Percentiles rank a stretch among this genome's conserved stretches.
phyloP scores from a whole-genome alignment of 164 flowering plant species.

The Paratinospora sagittata region DNA sequence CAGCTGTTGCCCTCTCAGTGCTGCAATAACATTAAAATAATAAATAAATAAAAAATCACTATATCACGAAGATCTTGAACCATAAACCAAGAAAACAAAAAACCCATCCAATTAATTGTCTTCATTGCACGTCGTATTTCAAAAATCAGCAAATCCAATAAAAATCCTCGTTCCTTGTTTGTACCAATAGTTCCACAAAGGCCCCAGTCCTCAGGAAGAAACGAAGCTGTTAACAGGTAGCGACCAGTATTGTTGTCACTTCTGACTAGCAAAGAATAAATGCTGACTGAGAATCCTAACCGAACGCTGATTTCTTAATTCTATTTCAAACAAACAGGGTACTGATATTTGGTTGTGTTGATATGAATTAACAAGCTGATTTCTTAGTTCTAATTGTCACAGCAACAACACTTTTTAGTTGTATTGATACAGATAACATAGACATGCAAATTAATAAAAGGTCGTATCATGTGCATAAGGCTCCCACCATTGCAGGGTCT shows the following conservation, averaged over 20 bases:
- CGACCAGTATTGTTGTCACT: neutral
- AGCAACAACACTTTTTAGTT: no score
- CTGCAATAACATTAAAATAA: conserved; percentile 30
- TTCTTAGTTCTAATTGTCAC: no score
- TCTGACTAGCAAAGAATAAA: neutral
- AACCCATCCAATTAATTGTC: neutral
- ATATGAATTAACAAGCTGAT: no score
- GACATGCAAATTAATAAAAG: neutral
- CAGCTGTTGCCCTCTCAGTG: conserved; percentile 88
- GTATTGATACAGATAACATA: neutral
- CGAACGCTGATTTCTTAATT: neutral
- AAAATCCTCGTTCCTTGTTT: no score
- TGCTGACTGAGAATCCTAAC: neutral
- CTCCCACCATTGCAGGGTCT: no score
- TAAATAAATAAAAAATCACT: neutral
- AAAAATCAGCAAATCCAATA: neutral
- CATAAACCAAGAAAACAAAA: neutral
- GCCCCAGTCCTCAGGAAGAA: neutral
- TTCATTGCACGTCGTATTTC: neutral
- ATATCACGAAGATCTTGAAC: conserved; percentile 3
- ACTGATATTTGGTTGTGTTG: neutral
- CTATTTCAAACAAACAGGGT: neutral
- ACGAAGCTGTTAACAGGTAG: neutral
- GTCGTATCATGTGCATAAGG: no score
- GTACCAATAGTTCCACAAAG: neutral